Percentiles rank a stretch among this genome's conserved stretches.
Conservation (phyloP, 2,329 filamentous ascomycete species). For the Talaromyces albobiverticillius region DNA sequence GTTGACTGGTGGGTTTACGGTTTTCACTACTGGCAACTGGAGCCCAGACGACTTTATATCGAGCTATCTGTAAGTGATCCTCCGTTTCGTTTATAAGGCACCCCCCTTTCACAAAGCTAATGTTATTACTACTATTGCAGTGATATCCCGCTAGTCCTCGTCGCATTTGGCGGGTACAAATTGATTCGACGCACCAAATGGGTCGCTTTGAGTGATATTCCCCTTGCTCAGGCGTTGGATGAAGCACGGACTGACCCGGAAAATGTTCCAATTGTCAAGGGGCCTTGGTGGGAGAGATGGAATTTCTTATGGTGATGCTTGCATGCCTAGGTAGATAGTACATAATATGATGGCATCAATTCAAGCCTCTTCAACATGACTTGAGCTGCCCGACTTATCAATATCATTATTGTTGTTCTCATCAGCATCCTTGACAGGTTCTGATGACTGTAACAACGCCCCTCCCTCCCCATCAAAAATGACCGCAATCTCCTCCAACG, state of each 20-base stretch:
- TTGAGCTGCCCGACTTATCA: too few species aligned
- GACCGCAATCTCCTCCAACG: too few species aligned
- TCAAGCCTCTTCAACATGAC: too few species aligned
- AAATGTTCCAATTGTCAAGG: constrained; percentile 24
- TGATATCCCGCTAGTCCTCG: constrained; percentile 59
- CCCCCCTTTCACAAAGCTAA: background rate
- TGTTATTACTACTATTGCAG: constrained; percentile 29
- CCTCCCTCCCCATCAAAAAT: too few species aligned
- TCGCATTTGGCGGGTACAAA: constrained; percentile 63
- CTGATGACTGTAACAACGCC: too few species aligned
- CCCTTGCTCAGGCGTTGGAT: constrained; percentile 52
- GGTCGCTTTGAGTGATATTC: constrained; percentile 51
- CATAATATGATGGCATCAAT: too few species aligned
- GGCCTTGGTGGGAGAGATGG: constrained; percentile 25
- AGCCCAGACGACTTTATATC: constrained; percentile 57
- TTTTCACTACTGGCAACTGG: constrained; percentile 62
- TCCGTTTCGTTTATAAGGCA: background rate
- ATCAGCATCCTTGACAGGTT: too few species aligned
- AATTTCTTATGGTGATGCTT: constrained; percentile 32
- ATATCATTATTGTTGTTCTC: too few species aligned
- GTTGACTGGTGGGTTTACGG: constrained; percentile 66
- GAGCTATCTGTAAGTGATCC: constrained; percentile 57
- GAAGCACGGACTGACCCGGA: constrained; percentile 40
- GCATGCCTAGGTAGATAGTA: background rate
- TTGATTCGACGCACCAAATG: constrained; percentile 61